Conservation (phyloP, 2,329 filamentous ascomycete species). For the Ophiostoma sp. region DNA sequence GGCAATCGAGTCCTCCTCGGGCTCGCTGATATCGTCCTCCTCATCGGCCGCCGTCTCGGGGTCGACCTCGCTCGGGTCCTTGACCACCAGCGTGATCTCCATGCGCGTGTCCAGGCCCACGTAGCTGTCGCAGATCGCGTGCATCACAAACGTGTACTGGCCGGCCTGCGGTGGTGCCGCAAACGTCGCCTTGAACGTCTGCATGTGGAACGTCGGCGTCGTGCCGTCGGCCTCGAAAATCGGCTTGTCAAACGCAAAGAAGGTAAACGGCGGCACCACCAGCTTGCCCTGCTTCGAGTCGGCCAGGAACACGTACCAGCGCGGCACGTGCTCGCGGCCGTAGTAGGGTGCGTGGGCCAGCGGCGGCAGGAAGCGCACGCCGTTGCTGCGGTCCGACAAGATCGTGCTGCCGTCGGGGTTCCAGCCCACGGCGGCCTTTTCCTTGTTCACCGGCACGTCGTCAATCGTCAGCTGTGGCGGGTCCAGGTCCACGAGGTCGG, state of each 20-base stretch:
- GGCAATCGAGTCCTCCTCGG: conserved; percentile 89
- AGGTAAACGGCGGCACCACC: conserved; percentile 93
- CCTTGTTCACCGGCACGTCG: conserved; percentile 69
- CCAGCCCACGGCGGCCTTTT: conserved; percentile 55
- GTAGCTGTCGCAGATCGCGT: conserved; percentile 91
- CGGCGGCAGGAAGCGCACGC: conserved; percentile 67
- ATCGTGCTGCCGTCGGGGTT: conserved; percentile 53
- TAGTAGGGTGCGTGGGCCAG: conserved; percentile 89
- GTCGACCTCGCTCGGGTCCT: conserved; percentile 79
- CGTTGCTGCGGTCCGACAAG: conserved; percentile 46
- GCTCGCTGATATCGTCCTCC: conserved; percentile 86
- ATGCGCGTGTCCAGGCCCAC: conserved; percentile 88
- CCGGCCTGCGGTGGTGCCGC: conserved; percentile 87
- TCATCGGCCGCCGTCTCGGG: conserved; percentile 55
- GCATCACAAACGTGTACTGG: conserved; percentile 90
- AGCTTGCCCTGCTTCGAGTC: conserved; percentile 94
- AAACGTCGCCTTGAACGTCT: conserved; percentile 96
- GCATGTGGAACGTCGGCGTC: conserved; percentile 81
- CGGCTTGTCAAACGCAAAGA: conserved; percentile 84
- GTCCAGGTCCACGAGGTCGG: conserved; percentile 85
- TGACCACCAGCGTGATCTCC: conserved; percentile 82
- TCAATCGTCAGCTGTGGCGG: conserved; percentile 89
- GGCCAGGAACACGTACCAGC: conserved; percentile 91
- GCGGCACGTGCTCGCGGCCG: conserved; percentile 78
- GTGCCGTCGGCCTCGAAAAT: conserved; percentile 73